Evolutionary conservation across 108 stramenopile genomes (phyloP).

Genomic region (Skeletonema tropicum): DNA sequence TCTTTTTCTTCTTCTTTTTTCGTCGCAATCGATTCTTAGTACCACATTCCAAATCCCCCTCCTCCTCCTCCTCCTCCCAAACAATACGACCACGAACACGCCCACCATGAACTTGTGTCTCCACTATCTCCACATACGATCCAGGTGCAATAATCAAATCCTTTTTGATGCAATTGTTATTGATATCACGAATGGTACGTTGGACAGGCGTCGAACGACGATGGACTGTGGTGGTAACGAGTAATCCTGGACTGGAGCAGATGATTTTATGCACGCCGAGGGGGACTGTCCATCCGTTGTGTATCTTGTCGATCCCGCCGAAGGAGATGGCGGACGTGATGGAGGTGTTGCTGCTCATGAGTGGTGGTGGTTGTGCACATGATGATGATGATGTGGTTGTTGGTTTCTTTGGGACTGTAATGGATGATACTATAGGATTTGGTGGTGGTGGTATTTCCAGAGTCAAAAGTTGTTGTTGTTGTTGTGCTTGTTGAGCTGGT

Average conservation of each 20-base stretch:
- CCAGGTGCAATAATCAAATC: constrained; percentile 24
- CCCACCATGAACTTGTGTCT: constrained; percentile 35
- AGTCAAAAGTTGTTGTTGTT: not conserved
- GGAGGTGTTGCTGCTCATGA: not conserved
- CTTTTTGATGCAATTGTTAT: constrained; percentile 1
- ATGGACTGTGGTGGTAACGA: constrained; percentile 26
- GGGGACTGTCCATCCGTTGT: constrained; percentile 38
- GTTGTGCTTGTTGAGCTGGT: not conserved
- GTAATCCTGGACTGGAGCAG: constrained; percentile 25
- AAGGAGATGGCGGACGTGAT: constrained; percentile 8
- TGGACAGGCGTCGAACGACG: constrained; percentile 19
- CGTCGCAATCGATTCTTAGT: not conserved
- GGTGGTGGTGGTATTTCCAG: not conserved
- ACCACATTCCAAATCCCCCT: constrained; percentile 6
- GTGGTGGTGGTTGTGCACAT: not conserved
- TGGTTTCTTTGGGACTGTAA: not conserved
- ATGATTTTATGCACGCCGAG: constrained; percentile 36
- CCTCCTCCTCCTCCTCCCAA: constrained; percentile 29
- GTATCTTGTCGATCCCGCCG: not conserved
- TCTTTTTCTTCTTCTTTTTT: constrained; percentile 15
- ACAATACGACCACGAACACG: constrained; percentile 29
- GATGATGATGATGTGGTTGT: not conserved
- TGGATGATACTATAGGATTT: not conserved
- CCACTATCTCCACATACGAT: constrained; percentile 31
- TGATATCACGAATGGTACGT: constrained; percentile 9